Conservation (phyloP, 257 asterid genomes). For the Petrea volubilis region DNA sequence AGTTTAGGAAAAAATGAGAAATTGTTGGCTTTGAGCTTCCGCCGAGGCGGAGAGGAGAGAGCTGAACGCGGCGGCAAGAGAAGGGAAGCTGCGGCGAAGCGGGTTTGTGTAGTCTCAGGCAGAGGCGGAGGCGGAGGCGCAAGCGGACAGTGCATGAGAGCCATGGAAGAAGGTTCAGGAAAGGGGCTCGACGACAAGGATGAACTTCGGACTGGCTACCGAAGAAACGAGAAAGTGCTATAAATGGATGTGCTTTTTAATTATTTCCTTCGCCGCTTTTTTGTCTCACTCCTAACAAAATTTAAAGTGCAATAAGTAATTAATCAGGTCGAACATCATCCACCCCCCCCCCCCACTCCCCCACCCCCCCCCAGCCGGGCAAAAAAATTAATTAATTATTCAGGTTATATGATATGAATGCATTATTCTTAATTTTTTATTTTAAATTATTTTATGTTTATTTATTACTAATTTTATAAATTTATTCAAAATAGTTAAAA, state of each 20-base stretch:
- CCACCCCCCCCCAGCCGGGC: too few relatives aligned
- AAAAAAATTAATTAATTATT: too few relatives aligned
- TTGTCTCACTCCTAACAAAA: too few relatives aligned
- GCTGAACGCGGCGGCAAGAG: conserved; percentile 30
- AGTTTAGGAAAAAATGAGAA: conserved; percentile 26
- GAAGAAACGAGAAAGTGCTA: conserved; percentile 25
- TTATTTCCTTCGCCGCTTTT: too few relatives aligned
- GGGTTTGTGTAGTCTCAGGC: conserved; percentile 35
- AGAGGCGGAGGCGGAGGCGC: conserved; percentile 44
- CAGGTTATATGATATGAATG: too few relatives aligned
- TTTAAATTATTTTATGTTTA: too few relatives aligned
- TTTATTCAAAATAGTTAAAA: too few relatives aligned
- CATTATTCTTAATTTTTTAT: too few relatives aligned
- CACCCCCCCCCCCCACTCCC: too few relatives aligned
- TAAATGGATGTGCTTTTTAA: neutral
- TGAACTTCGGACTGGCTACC: neutral
- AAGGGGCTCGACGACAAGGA: neutral
- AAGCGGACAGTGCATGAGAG: conserved; percentile 47
- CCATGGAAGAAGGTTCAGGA: conserved; percentile 52
- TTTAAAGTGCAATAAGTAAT: too few relatives aligned
- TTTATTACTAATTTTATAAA: too few relatives aligned
- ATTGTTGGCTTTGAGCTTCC: conserved; percentile 28
- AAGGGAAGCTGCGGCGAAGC: conserved; percentile 23
- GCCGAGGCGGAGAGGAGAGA: conserved; percentile 29
- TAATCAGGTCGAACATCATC: too few relatives aligned